A percentile compares a stretch with the other conserved stretches of the same genome.
Evolutionary conservation across 306 rosid genomes (phyloP).

Genomic region (Gillenia trifoliata): DNA sequence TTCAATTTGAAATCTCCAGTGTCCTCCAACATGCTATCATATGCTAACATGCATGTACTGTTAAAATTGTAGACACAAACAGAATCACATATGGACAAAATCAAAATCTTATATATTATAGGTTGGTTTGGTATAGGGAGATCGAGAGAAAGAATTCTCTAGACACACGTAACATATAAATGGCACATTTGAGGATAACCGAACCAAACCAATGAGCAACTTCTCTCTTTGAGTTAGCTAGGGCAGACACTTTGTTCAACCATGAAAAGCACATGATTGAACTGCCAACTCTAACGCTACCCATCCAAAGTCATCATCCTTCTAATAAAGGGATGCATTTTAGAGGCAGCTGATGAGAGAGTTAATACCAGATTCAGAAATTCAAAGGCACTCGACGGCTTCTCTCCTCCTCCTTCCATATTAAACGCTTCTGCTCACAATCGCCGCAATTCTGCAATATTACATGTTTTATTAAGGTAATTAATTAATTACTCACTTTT

Average conservation of each 20-base stretch:
- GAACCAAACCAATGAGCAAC: neutral
- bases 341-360: neutral
- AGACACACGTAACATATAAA: neutral
- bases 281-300: slow-evolving; percentile 36
- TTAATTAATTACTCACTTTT: too few species aligned
- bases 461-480: neutral
- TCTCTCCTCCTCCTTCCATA: neutral
- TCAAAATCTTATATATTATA: too few species aligned
- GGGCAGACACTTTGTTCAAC: slow-evolving; percentile 34
- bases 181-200: neutral
- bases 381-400: neutral
- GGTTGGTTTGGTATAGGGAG: too few species aligned
- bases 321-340: neutral
- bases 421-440: neutral
- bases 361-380: neutral
- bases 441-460: neutral
- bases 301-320: neutral
- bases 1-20: too few species aligned
- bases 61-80: too few species aligned
- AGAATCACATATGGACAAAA: too few species aligned
- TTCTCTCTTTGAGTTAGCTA: slow-evolving; percentile 1
- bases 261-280: slow-evolving; percentile 60
- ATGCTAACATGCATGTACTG: too few species aligned
- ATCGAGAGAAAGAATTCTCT: neutral
- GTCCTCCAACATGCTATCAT: too few species aligned